Percentiles rank a stretch among this genome's conserved stretches.
Conservation (phyloP, 2,329 filamentous ascomycete genomes). For the Hortaea sp. region DNA sequence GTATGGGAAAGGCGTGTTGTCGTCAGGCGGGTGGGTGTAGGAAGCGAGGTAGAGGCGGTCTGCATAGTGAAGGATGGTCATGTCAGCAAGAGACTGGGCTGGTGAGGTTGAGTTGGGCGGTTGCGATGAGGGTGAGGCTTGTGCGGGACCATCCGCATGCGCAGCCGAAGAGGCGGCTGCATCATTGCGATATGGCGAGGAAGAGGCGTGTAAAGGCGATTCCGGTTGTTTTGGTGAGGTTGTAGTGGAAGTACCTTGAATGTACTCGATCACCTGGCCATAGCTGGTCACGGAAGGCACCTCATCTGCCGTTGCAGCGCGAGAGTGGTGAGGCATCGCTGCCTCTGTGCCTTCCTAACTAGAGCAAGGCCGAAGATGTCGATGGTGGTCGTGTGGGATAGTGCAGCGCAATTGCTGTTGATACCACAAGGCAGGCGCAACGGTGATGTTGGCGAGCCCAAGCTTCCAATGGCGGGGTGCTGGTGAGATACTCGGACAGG, state of each 20-base stretch:
- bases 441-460: no score
- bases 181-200: not conserved
- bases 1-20: constrained; percentile 79
- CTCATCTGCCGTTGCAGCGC: constrained; percentile 17
- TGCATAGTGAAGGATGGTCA: constrained; percentile 34
- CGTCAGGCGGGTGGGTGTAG: constrained; percentile 71
- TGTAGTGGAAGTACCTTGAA: constrained; percentile 57
- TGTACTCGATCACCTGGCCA: constrained; percentile 92
- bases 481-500: no score
- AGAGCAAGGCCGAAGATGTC: no score
- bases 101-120: not conserved
- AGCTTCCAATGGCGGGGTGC: no score
- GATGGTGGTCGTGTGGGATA: no score
- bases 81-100: constrained; percentile 17
- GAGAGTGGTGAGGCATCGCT: constrained; percentile 22
- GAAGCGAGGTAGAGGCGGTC: constrained; percentile 93
- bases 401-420: no score
- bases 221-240: not conserved
- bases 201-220: not conserved
- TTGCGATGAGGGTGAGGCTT: not conserved
- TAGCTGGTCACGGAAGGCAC: constrained; percentile 43
- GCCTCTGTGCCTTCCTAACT: constrained; percentile 2
- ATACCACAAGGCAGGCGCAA: no score
- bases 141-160: no score
- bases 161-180: not conserved